Base-by-base conservation (phyloP, 2,329 filamentous ascomycete species). In the Penicillium italicum region DNA sequence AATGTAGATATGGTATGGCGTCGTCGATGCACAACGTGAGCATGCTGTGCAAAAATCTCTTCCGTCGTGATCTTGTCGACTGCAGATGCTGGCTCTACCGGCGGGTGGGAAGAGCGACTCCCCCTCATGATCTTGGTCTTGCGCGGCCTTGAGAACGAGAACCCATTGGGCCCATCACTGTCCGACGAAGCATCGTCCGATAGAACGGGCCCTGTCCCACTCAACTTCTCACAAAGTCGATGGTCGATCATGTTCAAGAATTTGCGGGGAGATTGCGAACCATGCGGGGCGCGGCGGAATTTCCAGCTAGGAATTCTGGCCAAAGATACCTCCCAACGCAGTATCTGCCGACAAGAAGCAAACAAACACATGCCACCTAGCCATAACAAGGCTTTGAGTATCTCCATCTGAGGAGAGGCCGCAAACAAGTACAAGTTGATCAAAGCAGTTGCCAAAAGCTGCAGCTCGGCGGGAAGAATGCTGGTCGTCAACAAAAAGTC, bases 221-320 rank as follows among this genome's bases (percentile, higher is more conserved):
- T 80, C 50, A 85, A 69, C 33, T 74, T 77, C 41, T 77, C 75
- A 66, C 80, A 80, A 0, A 80, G 72, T 55, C 81, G 62, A 60
- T 74, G 62, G 62, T 78, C 67, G 54, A 75, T 70, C 64, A 74
- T 50, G 58, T 74, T 72, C 64, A 79, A 67, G 62, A 78, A 61
- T 63, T 70, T 59, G 58, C 71, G 65, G 34, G 68, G 58, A 54
- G 74, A 71, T 62, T 74, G 72, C 53, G 69, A 67, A 5, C 64
- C 65, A 30, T 68, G 69, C 1, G 76, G 71, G 18, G 80, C 76
- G 53, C 86, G 84, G 64, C 85, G 83, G 66, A 97, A 92, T 41
- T 92, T 89, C 91, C 93, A 97, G 65, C 86, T 91, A 2, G 94
- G 94, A 18, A 97, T 90, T 55, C 93, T 83, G 48, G 93, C 92